These are phyloP conservation scores for Scytalidium sp. DNA, from an alignment of 2,329 filamentous ascomycete species.

Conservation along the genomic window DNA sequence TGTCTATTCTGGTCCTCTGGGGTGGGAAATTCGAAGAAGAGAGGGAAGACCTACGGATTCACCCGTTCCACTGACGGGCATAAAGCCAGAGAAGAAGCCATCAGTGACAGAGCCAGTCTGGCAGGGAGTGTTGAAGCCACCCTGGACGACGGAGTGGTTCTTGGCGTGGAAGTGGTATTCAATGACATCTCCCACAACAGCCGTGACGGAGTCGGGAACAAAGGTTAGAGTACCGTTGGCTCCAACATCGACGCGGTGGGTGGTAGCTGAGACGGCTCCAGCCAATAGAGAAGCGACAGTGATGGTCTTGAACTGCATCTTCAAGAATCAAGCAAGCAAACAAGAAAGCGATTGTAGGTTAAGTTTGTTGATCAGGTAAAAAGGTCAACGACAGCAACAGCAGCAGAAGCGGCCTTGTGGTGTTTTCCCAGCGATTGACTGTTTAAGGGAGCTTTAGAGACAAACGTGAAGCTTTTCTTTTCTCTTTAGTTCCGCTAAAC, in stretches of 20 bases:
- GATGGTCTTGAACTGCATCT: background rate
- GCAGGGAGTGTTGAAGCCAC: background rate
- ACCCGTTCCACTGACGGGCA: background rate
- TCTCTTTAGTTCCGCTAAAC: no score
- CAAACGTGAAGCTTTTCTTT: no score
- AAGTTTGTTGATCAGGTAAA: background rate
- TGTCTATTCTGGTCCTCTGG: background rate
- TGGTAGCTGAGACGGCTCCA: constrained; percentile 3
- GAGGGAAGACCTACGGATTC: background rate
- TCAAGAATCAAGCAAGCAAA: background rate
- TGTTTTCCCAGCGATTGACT: no score
- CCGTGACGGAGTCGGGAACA: constrained; percentile 47
- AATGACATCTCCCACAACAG: constrained; percentile 45
- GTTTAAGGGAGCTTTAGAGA: no score
- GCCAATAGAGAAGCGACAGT: background rate
- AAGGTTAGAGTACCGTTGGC: constrained; percentile 37
- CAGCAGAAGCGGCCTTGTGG: no score
- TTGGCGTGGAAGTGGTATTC: constrained; percentile 53
- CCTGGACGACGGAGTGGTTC: constrained; percentile 25
- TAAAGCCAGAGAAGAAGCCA: background rate
- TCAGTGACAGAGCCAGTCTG: background rate
- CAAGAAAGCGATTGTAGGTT: background rate
- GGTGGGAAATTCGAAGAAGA: no score
- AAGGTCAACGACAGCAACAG: no score
- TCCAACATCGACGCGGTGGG: constrained; percentile 9